Evolutionary conservation across 2,329 filamentous ascomycete species (phyloP), one percentile per base, ranked within the genome.

Genomic region (Chlorencoelia australis): DNA sequence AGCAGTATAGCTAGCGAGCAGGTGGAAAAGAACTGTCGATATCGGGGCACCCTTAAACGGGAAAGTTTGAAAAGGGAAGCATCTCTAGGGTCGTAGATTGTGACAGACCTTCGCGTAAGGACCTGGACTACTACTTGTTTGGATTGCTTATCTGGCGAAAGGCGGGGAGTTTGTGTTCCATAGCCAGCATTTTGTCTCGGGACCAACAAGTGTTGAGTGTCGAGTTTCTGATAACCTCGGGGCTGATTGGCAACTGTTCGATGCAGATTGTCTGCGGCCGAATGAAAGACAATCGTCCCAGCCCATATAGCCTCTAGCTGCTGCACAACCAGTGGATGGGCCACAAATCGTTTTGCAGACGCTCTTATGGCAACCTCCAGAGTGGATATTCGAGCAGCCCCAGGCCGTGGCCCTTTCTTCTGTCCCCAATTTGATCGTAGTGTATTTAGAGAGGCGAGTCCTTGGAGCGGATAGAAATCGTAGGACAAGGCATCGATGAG

Each of bases 281-380:
- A 91, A 59, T 94, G 87, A 54, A 96, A 95, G 47, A 91, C 87
- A 46, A 96, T 91, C 13, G 83, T 89, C 18, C 89, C 89, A 14
- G 86, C 89, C 89, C 89, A 96, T 43, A 96, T 94, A 29, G 87
- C 88, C 59, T 95, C 87, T n/a, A 96, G 68, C 55, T 95, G 88
- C 58, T 93, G 86, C 7, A 95, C 82, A 1, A 95, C 87, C 3
- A 95, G 67, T 1, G 89, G 88, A 54, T 95, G 88, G 7, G 89
- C 82, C 4, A 96, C 68, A 49, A 95, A 94, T 49, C 86, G 81
- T 62, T 96, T 95, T 15, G 89, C 84, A 44, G 88, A 88, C 14
- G 88, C 86, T 48, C 86, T 78, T 52, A 96, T 95, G 42, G 89
- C 88, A 40, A 96, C 79, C 62, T 95, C 89, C 20, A 95, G 73